Percentiles rank a stretch among this genome's conserved stretches.
phyloP scores from a whole-genome alignment of 2,329 filamentous ascomycete species.

The Colletotrichum godetiae region DNA sequence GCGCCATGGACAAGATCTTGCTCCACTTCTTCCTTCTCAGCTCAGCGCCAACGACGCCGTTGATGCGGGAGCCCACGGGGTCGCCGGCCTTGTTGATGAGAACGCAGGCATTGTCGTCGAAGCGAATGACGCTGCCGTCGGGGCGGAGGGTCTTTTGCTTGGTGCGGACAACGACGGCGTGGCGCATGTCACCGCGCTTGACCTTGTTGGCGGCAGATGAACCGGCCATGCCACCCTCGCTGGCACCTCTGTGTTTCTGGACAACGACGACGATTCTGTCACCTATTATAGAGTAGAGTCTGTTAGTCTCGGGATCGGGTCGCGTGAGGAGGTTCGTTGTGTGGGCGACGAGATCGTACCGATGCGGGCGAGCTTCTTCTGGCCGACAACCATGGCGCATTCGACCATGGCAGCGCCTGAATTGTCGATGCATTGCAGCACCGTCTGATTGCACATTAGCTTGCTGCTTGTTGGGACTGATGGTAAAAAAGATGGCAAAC shows the following conservation, averaged over 20 bases:
- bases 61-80: conserved; percentile 92
- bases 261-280: conserved; percentile 98
- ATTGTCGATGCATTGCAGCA: conserved; percentile 99
- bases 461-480: rapidly evolving
- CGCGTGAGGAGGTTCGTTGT: not conserved
- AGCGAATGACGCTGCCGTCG: conserved; percentile 90
- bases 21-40: conserved; percentile 95
- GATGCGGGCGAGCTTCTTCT: conserved; percentile 88
- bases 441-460: conserved; percentile 69
- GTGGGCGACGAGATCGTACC: conserved; percentile 65
- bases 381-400: conserved; percentile 91
- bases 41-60: conserved; percentile 90
- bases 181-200: conserved; percentile 93
- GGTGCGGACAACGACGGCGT: conserved; percentile 94
- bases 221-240: conserved; percentile 77
- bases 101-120: conserved; percentile 98
- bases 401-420: conserved; percentile 97
- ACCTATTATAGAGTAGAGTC: conserved; percentile 67
- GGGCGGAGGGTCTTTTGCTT: conserved; percentile 86
- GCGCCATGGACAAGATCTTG: conserved; percentile 96
- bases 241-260: conserved; percentile 90
- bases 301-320: conserved; percentile 47
- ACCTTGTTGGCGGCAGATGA: conserved; percentile 88
- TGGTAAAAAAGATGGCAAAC: conserved; percentile 50
- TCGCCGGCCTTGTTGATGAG: conserved; percentile 97